Conservation (phyloP, 768 basidiomycete species). For the Tylopilus sp. region DNA sequence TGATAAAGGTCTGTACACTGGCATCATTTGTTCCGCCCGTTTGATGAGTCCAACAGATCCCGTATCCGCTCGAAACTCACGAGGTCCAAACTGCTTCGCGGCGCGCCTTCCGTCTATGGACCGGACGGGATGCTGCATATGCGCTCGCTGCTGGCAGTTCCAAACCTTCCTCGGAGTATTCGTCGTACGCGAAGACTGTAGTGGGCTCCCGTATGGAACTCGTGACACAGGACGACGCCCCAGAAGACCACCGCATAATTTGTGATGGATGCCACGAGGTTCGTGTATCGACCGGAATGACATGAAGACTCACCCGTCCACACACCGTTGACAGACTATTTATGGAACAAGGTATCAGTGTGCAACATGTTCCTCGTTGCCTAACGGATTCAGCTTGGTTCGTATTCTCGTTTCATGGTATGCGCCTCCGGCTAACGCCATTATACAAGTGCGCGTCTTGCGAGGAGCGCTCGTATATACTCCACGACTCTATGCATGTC, state of each 20-base stretch:
- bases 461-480: conserved; percentile 69
- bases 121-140: conserved; percentile 66
- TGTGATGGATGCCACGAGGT: conserved; percentile 65
- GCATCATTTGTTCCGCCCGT: neutral
- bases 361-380: conserved; percentile 78
- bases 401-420: conserved; percentile 1
- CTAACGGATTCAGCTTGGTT: conserved; percentile 72
- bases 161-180: conserved; percentile 55
- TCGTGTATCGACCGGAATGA: conserved; percentile 16
- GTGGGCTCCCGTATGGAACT: conserved; percentile 48
- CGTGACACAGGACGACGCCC: conserved; percentile 27
- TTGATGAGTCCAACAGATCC: conserved; percentile 57
- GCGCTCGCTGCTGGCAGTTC: conserved; percentile 47
- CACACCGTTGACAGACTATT: conserved; percentile 49
- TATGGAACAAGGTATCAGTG: conserved; percentile 85
- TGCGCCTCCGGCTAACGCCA: neutral
- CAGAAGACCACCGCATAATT: conserved; percentile 52
- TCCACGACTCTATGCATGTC: conserved; percentile 82
- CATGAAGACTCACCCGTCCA: neutral
- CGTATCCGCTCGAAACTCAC: conserved; percentile 69
- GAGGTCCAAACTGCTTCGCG: conserved; percentile 77
- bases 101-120: conserved; percentile 73
- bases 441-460: conserved; percentile 68
- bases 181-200: conserved; percentile 66
- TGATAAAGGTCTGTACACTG: conserved; percentile 75